A percentile compares a stretch with the other conserved stretches of the same genome.
Conservation (phyloP, 768 basidiomycete genomes). For the Leccinum subtestaceum region DNA sequence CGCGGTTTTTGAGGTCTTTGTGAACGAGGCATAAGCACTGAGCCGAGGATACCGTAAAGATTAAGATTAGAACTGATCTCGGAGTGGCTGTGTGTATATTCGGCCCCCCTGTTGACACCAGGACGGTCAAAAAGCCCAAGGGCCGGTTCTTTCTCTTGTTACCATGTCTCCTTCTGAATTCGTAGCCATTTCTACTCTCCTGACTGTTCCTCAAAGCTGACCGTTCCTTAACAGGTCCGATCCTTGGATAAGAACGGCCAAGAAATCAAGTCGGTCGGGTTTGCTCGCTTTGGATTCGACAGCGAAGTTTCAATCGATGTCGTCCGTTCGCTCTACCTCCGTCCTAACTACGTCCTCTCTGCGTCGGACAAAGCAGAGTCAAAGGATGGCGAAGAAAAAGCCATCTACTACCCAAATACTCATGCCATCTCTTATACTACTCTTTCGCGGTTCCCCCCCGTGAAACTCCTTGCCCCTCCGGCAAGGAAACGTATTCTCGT, state of each 20-base stretch:
- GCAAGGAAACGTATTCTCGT: slow-evolving; percentile 87
- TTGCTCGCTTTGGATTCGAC: slow-evolving; percentile 87
- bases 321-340: slow-evolving; percentile 85
- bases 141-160: background rate
- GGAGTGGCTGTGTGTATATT: slow-evolving; percentile 11
- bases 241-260: slow-evolving; percentile 72
- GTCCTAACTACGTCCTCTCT: slow-evolving; percentile 68
- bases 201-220: slow-evolving; percentile 3
- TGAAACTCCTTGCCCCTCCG: slow-evolving; percentile 77
- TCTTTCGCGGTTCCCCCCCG: slow-evolving; percentile 88
- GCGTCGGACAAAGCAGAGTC: slow-evolving; percentile 38
- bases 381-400: slow-evolving; percentile 39
- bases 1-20: slow-evolving; percentile 56
- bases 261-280: slow-evolving; percentile 79
- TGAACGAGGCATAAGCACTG: slow-evolving; percentile 60
- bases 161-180: slow-evolving; percentile 21
- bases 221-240: slow-evolving; percentile 42
- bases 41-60: background rate
- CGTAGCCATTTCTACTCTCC: slow-evolving; percentile 8
- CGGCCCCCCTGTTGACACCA: background rate
- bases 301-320: slow-evolving; percentile 76
- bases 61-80: background rate
- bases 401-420: slow-evolving; percentile 76
- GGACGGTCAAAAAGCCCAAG: background rate
- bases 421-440: slow-evolving; percentile 90